Base-by-base conservation (phyloP, 306 rosid genomes). In the Cicer arietinum region DNA sequence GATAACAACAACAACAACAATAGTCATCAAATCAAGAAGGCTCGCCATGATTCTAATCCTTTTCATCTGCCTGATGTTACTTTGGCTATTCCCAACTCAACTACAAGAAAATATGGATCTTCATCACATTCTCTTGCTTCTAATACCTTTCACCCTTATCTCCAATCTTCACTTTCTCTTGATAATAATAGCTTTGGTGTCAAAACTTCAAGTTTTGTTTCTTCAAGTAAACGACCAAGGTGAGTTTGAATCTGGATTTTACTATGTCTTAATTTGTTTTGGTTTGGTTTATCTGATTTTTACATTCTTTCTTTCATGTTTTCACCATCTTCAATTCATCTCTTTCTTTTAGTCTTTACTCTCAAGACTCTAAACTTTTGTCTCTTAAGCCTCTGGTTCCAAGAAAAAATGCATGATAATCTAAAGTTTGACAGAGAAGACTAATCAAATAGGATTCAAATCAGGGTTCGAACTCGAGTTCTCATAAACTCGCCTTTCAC, bases 141-240 rank as follows among this genome's bases (percentile, higher is more conserved):
- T 20, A 7, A 78, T 10, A 6, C 81, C 47, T 45, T 50, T 57
- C 89, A 79, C 11, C 69, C 81, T 3, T 87, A 74, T 78, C 84
- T 58, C 25, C 82, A 83, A 12, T 59, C 90, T 54, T 73, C 82
- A n/a, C 44, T 82, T 70, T 85, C 77, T 71, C 80, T 74, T 18
- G 62, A 80, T 14, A 75, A 66, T 6, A 66, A 66, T 56, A 74
- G 70, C 60, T 80, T 63, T 67, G 62, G 62, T 30, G 74, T 77
- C 53, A 88, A 85, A 73, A 40, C 67, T 73, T 9, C 71, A 3
- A 50, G 53, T 53, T 87, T 81, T 64, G 85, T 13, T 39, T 35
- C 79, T 40, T 65, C 87, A 39, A 69, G 64, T 54, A 82, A 73
- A 76, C 87, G 73, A 44, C 78, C 80, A 40, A 86, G 96, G 96